phyloP scores from a whole-genome alignment of 139 green algal species.

The Tetraselmis chui region DNA sequence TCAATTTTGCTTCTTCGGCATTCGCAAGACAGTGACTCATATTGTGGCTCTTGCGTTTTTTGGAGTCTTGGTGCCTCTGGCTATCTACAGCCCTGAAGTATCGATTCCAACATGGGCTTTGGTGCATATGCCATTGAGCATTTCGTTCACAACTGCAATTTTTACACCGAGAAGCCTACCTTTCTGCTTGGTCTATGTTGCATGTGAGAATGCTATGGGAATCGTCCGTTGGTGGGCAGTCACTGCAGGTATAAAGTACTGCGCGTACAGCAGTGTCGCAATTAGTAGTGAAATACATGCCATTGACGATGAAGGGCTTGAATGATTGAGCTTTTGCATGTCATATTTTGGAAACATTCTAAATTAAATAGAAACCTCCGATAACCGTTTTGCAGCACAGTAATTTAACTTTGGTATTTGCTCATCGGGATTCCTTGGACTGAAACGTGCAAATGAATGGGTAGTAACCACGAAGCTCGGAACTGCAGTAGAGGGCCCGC shows the following conservation, averaged over 20 bases:
- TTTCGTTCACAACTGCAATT: conserved; percentile 65
- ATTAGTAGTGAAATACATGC: no score
- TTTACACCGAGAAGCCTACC: conserved; percentile 64
- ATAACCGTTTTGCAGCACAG: no score
- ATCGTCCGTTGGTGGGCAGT: conserved; percentile 78
- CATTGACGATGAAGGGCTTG: no score
- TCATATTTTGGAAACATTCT: no score
- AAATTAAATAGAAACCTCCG: no score
- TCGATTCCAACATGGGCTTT: conserved; percentile 69
- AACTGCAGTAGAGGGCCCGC: not conserved
- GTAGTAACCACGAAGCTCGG: conserved; percentile 81
- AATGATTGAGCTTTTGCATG: no score
- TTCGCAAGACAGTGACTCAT: conserved; percentile 71
- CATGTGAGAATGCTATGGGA: conserved; percentile 87
- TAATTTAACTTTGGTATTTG: no score
- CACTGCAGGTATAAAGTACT: conserved; percentile 51
- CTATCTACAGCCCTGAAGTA: conserved; percentile 58
- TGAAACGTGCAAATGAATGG: conserved; percentile 75
- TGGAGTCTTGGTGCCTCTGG: conserved; percentile 71
- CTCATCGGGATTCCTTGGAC: conserved; percentile 54
- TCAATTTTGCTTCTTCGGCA: conserved; percentile 56
- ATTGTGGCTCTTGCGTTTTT: conserved; percentile 77
- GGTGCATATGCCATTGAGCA: conserved; percentile 66
- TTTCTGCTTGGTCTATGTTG: conserved; percentile 69
- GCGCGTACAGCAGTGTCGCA: no score